A percentile compares a stretch with the other conserved stretches of the same genome.
phyloP scores from a whole-genome alignment of 2,329 filamentous ascomycete genomes.

The Fonsecaea pedrosoi region DNA sequence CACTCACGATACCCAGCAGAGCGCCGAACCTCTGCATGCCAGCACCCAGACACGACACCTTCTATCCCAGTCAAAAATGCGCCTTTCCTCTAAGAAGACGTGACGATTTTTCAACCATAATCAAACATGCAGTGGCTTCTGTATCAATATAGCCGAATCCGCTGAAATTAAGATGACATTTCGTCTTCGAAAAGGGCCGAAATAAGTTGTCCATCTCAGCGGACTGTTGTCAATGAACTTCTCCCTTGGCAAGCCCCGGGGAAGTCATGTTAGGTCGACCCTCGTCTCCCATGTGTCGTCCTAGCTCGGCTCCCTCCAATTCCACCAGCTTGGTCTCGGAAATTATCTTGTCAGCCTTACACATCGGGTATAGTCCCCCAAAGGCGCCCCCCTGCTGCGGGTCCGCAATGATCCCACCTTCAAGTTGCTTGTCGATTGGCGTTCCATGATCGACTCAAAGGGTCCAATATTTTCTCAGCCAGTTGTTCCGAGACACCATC shows the following conservation, averaged over 20 bases:
- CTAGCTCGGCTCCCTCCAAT: slow-evolving; percentile 5
- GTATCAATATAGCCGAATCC: neutral
- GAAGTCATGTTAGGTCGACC: slow-evolving; percentile 9
- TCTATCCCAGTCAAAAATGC: neutral
- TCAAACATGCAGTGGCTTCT: neutral
- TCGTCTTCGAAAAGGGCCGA: neutral
- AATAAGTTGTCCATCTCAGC: neutral
- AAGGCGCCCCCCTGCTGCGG: slow-evolving; percentile 15
- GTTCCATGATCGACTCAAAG: slow-evolving; percentile 8
- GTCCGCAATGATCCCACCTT: slow-evolving; percentile 21
- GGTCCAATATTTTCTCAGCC: slow-evolving; percentile 4
- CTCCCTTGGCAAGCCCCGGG: slow-evolving; percentile 21
- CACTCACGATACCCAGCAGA: neutral
- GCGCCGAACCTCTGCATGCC: neutral
- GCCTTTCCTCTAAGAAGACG: neutral
- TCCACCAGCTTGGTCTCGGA: slow-evolving; percentile 33
- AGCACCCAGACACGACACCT: slow-evolving; percentile 1
- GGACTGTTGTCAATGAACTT: slow-evolving; percentile 8
- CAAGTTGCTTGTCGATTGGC: slow-evolving; percentile 11
- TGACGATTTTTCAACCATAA: neutral
- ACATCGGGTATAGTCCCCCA: slow-evolving; percentile 10
- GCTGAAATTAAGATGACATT: neutral
- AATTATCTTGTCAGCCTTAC: slow-evolving; percentile 30
- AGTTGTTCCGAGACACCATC: neutral
- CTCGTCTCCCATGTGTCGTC: slow-evolving; percentile 26